Base-by-base conservation (phyloP, 2,329 filamentous ascomycete species). In the Ophiostoma sp. region DNA sequence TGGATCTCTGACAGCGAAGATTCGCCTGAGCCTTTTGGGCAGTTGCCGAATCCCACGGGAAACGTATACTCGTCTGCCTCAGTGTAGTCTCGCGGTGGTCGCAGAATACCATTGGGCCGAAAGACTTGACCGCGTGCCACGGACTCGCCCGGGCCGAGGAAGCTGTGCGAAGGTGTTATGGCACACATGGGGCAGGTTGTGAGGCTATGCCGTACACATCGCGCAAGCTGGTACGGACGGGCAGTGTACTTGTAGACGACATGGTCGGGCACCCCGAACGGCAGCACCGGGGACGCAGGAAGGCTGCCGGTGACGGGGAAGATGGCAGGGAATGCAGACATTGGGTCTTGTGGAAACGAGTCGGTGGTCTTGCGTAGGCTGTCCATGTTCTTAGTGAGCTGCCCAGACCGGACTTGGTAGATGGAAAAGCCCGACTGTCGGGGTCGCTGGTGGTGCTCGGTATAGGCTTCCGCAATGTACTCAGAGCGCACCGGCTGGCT, bases 131-230 rank as follows among this genome's bases (percentile, higher is more conserved):
- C 36, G 44, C 27, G 49, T 12, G 11, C 7, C 1, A 68, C 3
- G 7, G 40, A 18, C 41, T 70, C 69, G 12, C 66, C 66, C 14
- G 69, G 69, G 2, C 66, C 69, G 16, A 70, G 36, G 9, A 70
- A 70, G 0, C n/a, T 9, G 5, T 60, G 42, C 6, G 69, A 68
- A 18, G 69, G 69, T 4, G 66, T 68, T 27, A 70, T 70, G 60
- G 69, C 69, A 27, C 69, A 70, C 64, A 68, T 65, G 8, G 69
- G 69, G 11, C 69, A 70, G 4, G 69, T 70, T 9, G 66, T 58
- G 36, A 70, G 55, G n/a, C 64, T 58, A 11, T 70, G 69, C 40
- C 45, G 66, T 0, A 70, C 47, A 11, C 69, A 70, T 5, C 62
- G 58, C 14, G 63, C 66, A 6, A 68, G 27, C 38, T 62, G 27